Conservation (phyloP, 176 grass and related monocot species). For the Poa annua region DNA sequence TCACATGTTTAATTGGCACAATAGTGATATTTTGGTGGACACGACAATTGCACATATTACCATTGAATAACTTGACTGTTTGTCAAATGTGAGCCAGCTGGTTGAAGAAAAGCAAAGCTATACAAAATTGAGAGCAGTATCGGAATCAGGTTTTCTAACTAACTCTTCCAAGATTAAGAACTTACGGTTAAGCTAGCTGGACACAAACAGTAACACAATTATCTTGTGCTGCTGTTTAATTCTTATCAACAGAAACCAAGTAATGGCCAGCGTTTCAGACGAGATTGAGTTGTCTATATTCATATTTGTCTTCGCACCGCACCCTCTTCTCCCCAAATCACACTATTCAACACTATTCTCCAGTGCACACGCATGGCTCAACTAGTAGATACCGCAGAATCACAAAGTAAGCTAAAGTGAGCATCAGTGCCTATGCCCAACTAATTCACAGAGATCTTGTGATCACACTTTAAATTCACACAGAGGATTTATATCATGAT, state of each 20-base stretch:
- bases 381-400: neutral
- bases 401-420: neutral
- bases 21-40: neutral
- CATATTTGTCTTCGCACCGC: neutral
- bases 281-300: neutral
- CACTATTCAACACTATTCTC: slow-evolving; percentile 16
- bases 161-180: slow-evolving; percentile 4
- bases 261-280: neutral
- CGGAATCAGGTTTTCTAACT: neutral
- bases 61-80: slow-evolving; percentile 13
- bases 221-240: slow-evolving; percentile 18
- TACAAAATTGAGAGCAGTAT: neutral
- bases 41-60: neutral
- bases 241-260: neutral
- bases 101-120: slow-evolving; percentile 26
- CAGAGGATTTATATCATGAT: slow-evolving; percentile 21
- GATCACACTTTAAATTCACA: neutral
- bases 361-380: neutral
- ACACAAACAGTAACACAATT: slow-evolving; percentile 16
- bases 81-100: slow-evolving; percentile 4
- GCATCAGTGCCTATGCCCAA: neutral
- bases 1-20: neutral
- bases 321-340: slow-evolving; percentile 14
- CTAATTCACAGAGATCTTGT: neutral
- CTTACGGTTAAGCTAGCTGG: neutral